Conservation (phyloP, 257 asterid genomes). For the Misopates orontium region DNA sequence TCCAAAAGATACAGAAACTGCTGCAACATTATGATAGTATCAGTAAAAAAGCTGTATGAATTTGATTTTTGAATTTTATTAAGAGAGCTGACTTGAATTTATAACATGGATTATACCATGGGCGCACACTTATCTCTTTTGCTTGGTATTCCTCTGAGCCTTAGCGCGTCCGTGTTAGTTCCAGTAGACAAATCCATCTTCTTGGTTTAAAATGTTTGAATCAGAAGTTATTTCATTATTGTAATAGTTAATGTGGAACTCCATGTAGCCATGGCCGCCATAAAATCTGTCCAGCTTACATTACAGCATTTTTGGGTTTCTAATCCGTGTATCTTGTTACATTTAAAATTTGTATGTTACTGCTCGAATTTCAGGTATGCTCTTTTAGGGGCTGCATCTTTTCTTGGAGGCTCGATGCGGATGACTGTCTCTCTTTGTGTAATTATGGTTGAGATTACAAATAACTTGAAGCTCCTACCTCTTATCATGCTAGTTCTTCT, state of each 20-base stretch:
- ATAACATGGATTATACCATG: neutral
- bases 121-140: neutral
- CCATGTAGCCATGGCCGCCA: neutral
- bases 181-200: neutral
- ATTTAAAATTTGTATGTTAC: constrained; percentile 22
- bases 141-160: constrained; percentile 9
- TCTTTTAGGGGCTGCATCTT: constrained; percentile 94
- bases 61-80: neutral
- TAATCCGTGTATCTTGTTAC: constrained; percentile 9
- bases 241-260: too few species aligned
- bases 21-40: constrained; percentile 7
- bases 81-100: neutral
- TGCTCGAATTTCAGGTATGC: constrained; percentile 73
- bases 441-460: constrained; percentile 94
- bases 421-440: constrained; percentile 99
- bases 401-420: constrained; percentile 99
- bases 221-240: too few species aligned
- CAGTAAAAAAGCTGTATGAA: neutral
- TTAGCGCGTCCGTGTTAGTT: neutral
- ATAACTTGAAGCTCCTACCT: constrained; percentile 88
- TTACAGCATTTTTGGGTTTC: too few species aligned
- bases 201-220: too few species aligned
- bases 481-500: constrained; percentile 99
- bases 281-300: too few species aligned
- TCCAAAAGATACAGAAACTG: constrained; percentile 13